These are phyloP conservation scores for Neonectria ditissima DNA, from an alignment of 2,329 filamentous ascomycete genomes.

Conservation along the genomic window DNA sequence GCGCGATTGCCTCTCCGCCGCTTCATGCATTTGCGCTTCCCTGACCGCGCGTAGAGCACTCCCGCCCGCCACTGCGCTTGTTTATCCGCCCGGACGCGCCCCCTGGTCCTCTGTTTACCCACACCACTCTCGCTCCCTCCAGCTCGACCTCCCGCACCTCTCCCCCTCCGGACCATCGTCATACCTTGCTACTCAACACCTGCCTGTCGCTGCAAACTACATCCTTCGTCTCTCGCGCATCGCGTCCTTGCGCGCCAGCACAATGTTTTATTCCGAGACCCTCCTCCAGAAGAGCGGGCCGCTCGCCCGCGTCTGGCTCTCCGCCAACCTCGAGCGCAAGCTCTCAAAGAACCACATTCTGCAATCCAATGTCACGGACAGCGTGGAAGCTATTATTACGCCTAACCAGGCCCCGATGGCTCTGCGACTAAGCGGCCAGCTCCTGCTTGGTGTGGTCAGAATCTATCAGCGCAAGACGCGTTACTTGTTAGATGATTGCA, in stretches of 20 bases:
- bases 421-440: conserved; percentile 90
- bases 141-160: conserved; percentile 20
- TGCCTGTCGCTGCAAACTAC: conserved; percentile 24
- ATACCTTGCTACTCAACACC: conserved; percentile 21
- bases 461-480: conserved; percentile 98
- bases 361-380: conserved; percentile 93
- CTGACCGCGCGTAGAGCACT: conserved; percentile 48
- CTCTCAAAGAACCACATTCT: conserved; percentile 96
- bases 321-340: conserved; percentile 98
- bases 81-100: conserved; percentile 50
- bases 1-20: conserved; percentile 40
- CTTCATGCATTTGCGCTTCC: conserved; percentile 47
- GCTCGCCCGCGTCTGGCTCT: conserved; percentile 96
- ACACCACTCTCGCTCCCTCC: conserved; percentile 40
- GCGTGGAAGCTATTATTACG: conserved; percentile 94
- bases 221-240: conserved; percentile 42
- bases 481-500: conserved; percentile 96
- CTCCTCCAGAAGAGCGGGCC: conserved; percentile 97
- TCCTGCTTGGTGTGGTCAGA: conserved; percentile 93
- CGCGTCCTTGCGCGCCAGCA: conserved; percentile 50
- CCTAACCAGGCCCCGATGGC: conserved; percentile 95
- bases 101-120: conserved; percentile 49
- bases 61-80: conserved; percentile 47
- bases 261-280: conserved; percentile 98
- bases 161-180: conserved; percentile 31